These are phyloP conservation scores for Orbilia oligospora DNA, from an alignment of 2,329 filamentous ascomycete species.

Conservation along the genomic window DNA sequence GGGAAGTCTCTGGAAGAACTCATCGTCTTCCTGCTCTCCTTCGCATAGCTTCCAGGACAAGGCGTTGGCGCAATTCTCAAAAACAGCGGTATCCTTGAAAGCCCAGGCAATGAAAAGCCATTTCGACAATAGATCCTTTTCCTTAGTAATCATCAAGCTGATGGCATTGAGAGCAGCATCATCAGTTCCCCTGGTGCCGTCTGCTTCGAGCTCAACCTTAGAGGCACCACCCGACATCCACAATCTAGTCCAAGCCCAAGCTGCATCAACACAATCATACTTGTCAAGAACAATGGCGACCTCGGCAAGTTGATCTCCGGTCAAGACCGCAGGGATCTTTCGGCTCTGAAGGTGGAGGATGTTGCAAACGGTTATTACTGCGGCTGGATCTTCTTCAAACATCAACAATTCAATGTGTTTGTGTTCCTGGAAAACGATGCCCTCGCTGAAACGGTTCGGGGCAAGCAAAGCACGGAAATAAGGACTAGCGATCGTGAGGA, in stretches of 20 bases:
- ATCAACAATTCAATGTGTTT: constrained; percentile 58
- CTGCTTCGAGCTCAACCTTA: constrained; percentile 47
- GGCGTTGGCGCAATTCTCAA: constrained; percentile 53
- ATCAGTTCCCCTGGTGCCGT: constrained; percentile 32
- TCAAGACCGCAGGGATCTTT: constrained; percentile 45
- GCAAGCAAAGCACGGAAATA: constrained; percentile 56
- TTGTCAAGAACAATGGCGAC: constrained; percentile 59
- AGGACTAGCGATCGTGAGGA: constrained; percentile 54
- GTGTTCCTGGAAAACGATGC: constrained; percentile 54
- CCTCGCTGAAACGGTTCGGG: constrained; percentile 53
- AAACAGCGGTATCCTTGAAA: constrained; percentile 51
- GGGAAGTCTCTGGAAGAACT: constrained; percentile 60
- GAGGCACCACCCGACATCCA: constrained; percentile 57
- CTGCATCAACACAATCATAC: constrained; percentile 59
- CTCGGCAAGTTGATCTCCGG: constrained; percentile 55
- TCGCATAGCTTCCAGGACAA: constrained; percentile 57
- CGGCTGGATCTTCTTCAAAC: constrained; percentile 57
- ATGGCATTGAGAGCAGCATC: constrained; percentile 34
- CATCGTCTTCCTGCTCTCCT: constrained; percentile 57
- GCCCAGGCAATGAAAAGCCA: constrained; percentile 60
- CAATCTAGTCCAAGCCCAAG: constrained; percentile 58
- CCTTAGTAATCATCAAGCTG: constrained; percentile 55
- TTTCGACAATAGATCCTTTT: constrained; percentile 56
- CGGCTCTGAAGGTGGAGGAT: constrained; percentile 56
- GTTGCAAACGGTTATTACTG: constrained; percentile 56